Evolutionary conservation across 2,329 filamentous ascomycete genomes (phyloP), one percentile per base, ranked within the genome.

Genomic region (Pleurostoma richardsiae): DNA sequence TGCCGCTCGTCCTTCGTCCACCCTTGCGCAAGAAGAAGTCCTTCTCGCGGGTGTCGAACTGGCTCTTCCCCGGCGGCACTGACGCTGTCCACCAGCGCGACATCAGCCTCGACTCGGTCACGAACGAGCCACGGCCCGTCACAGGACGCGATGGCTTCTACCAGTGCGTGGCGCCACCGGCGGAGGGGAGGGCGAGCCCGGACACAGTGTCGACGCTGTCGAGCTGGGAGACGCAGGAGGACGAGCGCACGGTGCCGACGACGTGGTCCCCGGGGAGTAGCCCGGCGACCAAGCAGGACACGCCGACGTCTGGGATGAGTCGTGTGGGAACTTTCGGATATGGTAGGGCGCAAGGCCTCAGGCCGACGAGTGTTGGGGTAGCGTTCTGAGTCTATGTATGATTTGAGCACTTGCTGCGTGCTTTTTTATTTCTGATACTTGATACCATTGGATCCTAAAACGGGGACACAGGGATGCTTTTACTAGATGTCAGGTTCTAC

Each of bases 11-110:
- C 11, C 69, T 82, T 47, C 74, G 76, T n/a, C 80, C 79, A 6
- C 78, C 79, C 2, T 59, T 84, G 51, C 70, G 81, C 49, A 84
- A 84, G 69, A 85, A 83, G 70, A 85, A 84, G 57, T 83, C 80
- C 0, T 84, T 85, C 57, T 80, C 79, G 7, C 71, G 74, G 11
- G 77, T 84, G 6, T 83, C 80, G 3, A 73, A 62, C 53, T 84
- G 80, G 79, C 67, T 84, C 29, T 79, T 77, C 53, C 69, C 74
- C 40, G 60, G 64, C 19, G 55, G 58, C 30, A 57, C 46, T 41
- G 55, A 66, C 33, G 63, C 62, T 39, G 58, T 67, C 42, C 61
- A 65, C 45, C 61, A 58, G 30, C 63, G 62, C 19, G 67, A 70
- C 43, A 60, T 71, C 43, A 72, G 69, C 47, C 56, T 74, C 30